Percentiles rank a stretch among this genome's conserved stretches.
phyloP scores from a whole-genome alignment of 2,329 filamentous ascomycete species.

The Microcera coccophila region DNA sequence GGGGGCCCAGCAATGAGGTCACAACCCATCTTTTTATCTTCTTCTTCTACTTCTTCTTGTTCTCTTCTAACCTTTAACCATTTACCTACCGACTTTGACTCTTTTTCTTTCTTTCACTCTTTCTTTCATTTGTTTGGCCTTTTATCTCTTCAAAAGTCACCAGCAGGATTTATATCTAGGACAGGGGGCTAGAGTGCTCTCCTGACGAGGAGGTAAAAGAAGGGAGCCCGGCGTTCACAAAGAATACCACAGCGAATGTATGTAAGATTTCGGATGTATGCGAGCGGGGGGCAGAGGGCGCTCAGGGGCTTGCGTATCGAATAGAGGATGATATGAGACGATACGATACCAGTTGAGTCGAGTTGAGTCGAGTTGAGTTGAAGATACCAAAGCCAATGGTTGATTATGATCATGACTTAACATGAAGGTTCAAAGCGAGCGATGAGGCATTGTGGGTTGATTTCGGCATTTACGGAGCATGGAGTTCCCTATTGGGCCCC shows the following conservation, averaged over 20 bases:
- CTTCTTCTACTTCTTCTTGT: constrained; percentile 13
- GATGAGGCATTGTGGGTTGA: background rate
- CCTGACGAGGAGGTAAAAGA: constrained; percentile 10
- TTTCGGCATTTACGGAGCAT: background rate
- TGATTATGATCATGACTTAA: constrained; percentile 4
- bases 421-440: background rate
- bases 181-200: constrained; percentile 4
- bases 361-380: constrained; percentile 5
- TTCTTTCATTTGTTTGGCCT: constrained; percentile 13
- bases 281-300: constrained; percentile 5
- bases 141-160: constrained; percentile 3
- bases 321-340: constrained; percentile 7
- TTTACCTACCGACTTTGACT: constrained; percentile 13
- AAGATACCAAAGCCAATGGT: constrained; percentile 13
- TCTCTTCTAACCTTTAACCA: constrained; percentile 12
- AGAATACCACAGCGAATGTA: constrained; percentile 25
- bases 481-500: too few species aligned
- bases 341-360: constrained; percentile 7
- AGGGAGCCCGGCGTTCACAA: constrained; percentile 27
- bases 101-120: constrained; percentile 12
- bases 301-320: background rate
- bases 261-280: constrained; percentile 27
- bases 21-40: constrained; percentile 10
- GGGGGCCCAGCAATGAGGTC: constrained; percentile 12
- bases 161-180: constrained; percentile 7